These are phyloP conservation scores for Podila clonocystis DNA, from an alignment of 192 early-diverging fungal genomes.

Conservation along the genomic window DNA sequence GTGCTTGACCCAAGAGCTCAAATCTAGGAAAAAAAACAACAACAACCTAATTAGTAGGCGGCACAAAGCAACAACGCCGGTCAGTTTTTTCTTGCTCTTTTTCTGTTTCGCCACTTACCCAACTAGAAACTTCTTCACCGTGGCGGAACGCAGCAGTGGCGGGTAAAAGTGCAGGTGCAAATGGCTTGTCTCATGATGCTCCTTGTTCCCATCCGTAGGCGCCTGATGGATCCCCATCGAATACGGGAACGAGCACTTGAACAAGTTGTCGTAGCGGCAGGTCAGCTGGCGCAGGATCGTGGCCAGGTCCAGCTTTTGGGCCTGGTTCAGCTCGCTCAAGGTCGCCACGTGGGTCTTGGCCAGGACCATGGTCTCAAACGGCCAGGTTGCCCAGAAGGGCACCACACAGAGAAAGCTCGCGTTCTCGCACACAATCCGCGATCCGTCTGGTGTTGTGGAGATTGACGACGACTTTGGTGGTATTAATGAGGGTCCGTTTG, in stretches of 20 bases:
- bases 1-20: constrained; percentile 93
- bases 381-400: constrained; percentile 98
- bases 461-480: background rate
- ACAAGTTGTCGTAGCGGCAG: constrained; percentile 93
- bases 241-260: constrained; percentile 92
- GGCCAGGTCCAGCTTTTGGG: constrained; percentile 75
- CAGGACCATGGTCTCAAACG: constrained; percentile 92
- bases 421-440: constrained; percentile 84
- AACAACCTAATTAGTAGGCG: background rate
- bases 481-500: background rate
- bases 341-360: constrained; percentile 69
- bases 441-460: constrained; percentile 51
- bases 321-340: constrained; percentile 59
- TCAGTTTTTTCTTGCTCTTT: background rate
- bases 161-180: constrained; percentile 98
- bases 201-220: constrained; percentile 66
- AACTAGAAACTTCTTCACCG: constrained; percentile 95
- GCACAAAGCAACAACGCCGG: background rate
- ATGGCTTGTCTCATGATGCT: constrained; percentile 68
- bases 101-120: constrained; percentile 67
- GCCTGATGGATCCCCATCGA: constrained; percentile 96
- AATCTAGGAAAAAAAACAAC: constrained; percentile 61
- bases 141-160: constrained; percentile 88
- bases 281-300: constrained; percentile 80
- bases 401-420: constrained; percentile 83